These are phyloP conservation scores for Colletotrichum acutatum DNA, from an alignment of 2,329 filamentous ascomycete genomes.

Conservation along the genomic window DNA sequence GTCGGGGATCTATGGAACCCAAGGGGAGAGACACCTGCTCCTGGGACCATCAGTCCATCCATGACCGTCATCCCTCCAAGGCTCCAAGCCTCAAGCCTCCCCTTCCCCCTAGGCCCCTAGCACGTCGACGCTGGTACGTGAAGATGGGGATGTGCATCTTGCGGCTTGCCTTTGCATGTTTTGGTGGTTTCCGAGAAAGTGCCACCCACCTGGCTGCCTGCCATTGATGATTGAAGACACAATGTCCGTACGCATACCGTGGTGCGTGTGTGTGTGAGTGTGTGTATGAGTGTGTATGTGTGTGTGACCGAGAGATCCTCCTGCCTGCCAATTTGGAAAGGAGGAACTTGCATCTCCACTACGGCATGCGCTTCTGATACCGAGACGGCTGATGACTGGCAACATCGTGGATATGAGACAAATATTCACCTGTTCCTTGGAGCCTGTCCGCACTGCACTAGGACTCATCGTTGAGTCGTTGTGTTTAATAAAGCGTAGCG, in stretches of 20 bases:
- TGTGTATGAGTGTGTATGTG: neutral
- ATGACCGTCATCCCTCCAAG: conserved; percentile 20
- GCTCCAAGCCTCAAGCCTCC: conserved; percentile 8
- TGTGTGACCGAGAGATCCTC: neutral
- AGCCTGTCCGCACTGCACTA: conserved; percentile 2
- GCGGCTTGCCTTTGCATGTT: conserved; percentile 35
- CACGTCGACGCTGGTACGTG: neutral
- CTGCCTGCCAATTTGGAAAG: conserved; percentile 16
- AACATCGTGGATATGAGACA: neutral
- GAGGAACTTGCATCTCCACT: conserved; percentile 38
- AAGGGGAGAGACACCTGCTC: conserved; percentile 13
- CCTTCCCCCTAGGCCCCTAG: neutral
- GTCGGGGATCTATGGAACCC: conserved; percentile 15
- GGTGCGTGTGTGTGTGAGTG: neutral
- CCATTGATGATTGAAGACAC: neutral
- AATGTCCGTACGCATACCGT: neutral
- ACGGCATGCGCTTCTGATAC: conserved; percentile 24
- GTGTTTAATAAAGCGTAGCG: neutral
- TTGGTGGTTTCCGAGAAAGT: conserved; percentile 35
- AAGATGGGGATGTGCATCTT: conserved; percentile 35
- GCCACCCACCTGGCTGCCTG: conserved; percentile 17
- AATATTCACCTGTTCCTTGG: neutral
- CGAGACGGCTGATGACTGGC: conserved; percentile 23
- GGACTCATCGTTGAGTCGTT: neutral
- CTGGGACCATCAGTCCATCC: conserved; percentile 24